Evolutionary conservation across 352 stramenopile genomes (phyloP).

Genomic region (Phytopythium montanum): DNA sequence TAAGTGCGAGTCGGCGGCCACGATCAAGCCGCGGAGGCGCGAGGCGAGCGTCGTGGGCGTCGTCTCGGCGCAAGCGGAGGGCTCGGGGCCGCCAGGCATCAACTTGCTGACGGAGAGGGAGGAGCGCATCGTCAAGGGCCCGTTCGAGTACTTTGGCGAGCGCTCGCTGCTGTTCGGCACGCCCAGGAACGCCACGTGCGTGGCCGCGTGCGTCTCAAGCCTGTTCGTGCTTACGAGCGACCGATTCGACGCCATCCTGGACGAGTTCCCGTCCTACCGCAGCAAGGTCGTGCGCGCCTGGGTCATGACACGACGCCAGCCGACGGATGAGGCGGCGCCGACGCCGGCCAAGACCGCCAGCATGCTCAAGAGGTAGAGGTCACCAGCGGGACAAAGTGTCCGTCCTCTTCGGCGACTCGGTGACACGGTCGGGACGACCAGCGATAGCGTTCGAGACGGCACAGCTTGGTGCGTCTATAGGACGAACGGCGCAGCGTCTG

Average conservation of each 20-base stretch:
- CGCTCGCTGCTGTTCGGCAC: conserved; percentile 69
- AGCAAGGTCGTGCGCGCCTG: conserved; percentile 54
- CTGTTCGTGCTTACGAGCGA: conserved; percentile 63
- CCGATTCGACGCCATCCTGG: conserved; percentile 61
- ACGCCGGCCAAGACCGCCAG: neutral
- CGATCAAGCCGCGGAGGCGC: neutral
- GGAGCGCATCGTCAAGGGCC: conserved; percentile 67
- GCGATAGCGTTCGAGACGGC: neutral
- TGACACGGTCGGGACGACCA: neutral
- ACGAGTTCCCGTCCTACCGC: conserved; percentile 63
- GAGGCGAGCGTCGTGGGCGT: conserved; percentile 9
- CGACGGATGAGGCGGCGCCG: neutral
- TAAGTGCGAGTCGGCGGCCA: neutral
- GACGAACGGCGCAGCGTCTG: neutral
- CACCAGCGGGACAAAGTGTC: neutral
- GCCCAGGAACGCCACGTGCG: conserved; percentile 60
- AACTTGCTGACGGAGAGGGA: conserved; percentile 31
- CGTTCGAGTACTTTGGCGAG: conserved; percentile 78
- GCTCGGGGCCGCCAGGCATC: conserved; percentile 17
- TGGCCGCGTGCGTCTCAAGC: conserved; percentile 66
- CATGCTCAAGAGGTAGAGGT: neutral
- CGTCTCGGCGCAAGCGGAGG: conserved; percentile 12
- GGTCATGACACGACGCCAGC: conserved; percentile 41
- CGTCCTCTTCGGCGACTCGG: neutral
- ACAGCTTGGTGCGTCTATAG: neutral